A percentile compares a stretch with the other conserved stretches of the same genome.
phyloP scores from a whole-genome alignment of 2,329 filamentous ascomycete genomes.

The Ascochyta koolunga region DNA sequence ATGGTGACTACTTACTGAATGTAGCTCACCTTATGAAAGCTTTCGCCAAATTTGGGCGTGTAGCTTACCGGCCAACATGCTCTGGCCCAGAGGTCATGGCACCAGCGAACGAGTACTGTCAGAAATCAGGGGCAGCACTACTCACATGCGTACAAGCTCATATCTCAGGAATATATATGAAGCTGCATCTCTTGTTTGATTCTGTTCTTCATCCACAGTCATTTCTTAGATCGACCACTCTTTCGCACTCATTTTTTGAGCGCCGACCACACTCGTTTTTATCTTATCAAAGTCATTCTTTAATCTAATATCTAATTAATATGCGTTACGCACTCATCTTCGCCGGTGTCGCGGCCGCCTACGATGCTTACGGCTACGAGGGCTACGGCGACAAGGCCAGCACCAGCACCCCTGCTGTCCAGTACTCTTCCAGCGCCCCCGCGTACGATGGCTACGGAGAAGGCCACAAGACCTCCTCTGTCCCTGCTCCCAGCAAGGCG shows the following conservation, averaged over 20 bases:
- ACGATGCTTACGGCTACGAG: constrained; percentile 26
- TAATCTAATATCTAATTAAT: constrained; percentile 18
- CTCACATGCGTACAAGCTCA: constrained; percentile 6
- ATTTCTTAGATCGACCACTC: constrained; percentile 21
- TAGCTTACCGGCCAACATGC: constrained; percentile 2
- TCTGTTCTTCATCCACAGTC: constrained; percentile 17
- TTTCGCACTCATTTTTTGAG: constrained; percentile 25
- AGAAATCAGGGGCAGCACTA: constrained; percentile 10
- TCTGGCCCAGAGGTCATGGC: constrained; percentile 1
- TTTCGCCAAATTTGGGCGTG: not conserved
- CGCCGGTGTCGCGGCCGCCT: constrained; percentile 31
- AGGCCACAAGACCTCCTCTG: constrained; percentile 11
- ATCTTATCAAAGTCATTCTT: constrained; percentile 37
- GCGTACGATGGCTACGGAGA: constrained; percentile 11
- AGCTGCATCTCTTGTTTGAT: not conserved
- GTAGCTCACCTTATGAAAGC: constrained; percentile 1
- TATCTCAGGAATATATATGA: constrained; percentile 9
- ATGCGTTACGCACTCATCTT: constrained; percentile 37
- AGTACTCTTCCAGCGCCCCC: constrained; percentile 2
- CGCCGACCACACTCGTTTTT: constrained; percentile 16
- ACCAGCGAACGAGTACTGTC: not conserved
- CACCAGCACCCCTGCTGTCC: constrained; percentile 15
- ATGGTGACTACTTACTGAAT: not conserved
- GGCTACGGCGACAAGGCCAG: constrained; percentile 7
- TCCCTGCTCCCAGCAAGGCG: constrained; percentile 16